Percentiles rank a stretch among this genome's conserved stretches.
Evolutionary conservation across 495 filamentous ascomycete species (phyloP).

Genomic region (Tuber umbilicatum): DNA sequence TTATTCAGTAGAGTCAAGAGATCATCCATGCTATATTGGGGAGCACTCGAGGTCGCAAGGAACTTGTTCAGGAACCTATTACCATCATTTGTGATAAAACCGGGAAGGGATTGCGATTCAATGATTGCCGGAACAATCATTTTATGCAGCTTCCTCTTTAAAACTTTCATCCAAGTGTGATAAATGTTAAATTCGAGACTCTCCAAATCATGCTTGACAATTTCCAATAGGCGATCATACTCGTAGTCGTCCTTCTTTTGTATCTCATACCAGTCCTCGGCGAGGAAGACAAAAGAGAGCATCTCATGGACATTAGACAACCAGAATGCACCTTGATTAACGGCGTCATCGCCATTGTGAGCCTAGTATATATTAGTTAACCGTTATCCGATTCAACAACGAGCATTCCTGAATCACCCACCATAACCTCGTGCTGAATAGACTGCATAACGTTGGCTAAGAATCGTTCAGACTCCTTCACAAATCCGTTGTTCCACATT

Average conservation of each 20-base stretch:
- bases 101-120: slow-evolving; percentile 94
- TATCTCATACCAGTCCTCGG: slow-evolving; percentile 98
- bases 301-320: slow-evolving; percentile 99
- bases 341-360: slow-evolving; percentile 91
- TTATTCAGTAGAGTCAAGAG: slow-evolving; percentile 92
- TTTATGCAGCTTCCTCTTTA: slow-evolving; percentile 97
- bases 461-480: slow-evolving; percentile 98
- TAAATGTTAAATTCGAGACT: slow-evolving; percentile 99
- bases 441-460: slow-evolving; percentile 99
- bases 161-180: slow-evolving; percentile 99
- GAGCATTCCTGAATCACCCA: slow-evolving; percentile 8
- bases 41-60: slow-evolving; percentile 74
- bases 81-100: slow-evolving; percentile 96
- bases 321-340: slow-evolving; percentile 98
- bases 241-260: slow-evolving; percentile 99
- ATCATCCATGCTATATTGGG: slow-evolving; percentile 99
- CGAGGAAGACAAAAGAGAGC: slow-evolving; percentile 98
- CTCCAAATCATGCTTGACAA: slow-evolving; percentile 98
- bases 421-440: slow-evolving; percentile 97
- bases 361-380: slow-evolving; percentile 45
- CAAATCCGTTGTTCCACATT: slow-evolving; percentile 99
- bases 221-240: slow-evolving; percentile 94
- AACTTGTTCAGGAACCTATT: slow-evolving; percentile 97
- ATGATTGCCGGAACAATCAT: slow-evolving; percentile 99
- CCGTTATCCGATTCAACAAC: background rate